Conservation (phyloP, 1,284 basidiomycete genomes). For the Cutaneotrichosporon sp. region DNA sequence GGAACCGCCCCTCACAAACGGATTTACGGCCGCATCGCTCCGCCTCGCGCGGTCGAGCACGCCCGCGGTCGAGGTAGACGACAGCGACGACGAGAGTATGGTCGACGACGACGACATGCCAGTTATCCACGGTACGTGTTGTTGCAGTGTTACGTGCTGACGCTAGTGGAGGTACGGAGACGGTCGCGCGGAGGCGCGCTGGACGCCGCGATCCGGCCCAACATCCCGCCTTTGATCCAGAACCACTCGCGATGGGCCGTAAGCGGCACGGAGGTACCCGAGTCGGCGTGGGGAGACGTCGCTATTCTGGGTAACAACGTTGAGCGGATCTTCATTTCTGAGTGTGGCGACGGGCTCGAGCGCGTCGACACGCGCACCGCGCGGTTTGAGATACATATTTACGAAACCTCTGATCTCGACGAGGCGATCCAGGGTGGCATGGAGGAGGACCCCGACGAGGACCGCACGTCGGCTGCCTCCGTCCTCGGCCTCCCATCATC, state of each 20-base stretch:
- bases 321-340: conserved; percentile 71
- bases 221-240: conserved; percentile 4
- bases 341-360: conserved; percentile 30
- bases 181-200: background rate
- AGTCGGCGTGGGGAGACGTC: conserved; percentile 49
- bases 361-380: background rate
- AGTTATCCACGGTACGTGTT: conserved; percentile 24
- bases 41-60: too few species aligned
- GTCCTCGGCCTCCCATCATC: conserved; percentile 77
- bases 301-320: conserved; percentile 66
- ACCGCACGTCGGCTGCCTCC: conserved; percentile 75
- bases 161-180: conserved; percentile 70
- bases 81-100: conserved; percentile 1
- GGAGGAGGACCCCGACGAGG: conserved; percentile 60
- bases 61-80: background rate
- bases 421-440: conserved; percentile 56
- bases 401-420: conserved; percentile 70
- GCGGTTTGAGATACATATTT: conserved; percentile 68
- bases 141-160: background rate
- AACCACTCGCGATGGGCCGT: conserved; percentile 3
- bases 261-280: background rate
- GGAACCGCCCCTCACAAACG: too few species aligned
- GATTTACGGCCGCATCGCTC: too few species aligned
- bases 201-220: background rate
- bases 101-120: conserved; percentile 7